Evolutionary conservation across 2,329 filamentous ascomycete species (phyloP).

Genomic region (Aspergillus floridensis): DNA sequence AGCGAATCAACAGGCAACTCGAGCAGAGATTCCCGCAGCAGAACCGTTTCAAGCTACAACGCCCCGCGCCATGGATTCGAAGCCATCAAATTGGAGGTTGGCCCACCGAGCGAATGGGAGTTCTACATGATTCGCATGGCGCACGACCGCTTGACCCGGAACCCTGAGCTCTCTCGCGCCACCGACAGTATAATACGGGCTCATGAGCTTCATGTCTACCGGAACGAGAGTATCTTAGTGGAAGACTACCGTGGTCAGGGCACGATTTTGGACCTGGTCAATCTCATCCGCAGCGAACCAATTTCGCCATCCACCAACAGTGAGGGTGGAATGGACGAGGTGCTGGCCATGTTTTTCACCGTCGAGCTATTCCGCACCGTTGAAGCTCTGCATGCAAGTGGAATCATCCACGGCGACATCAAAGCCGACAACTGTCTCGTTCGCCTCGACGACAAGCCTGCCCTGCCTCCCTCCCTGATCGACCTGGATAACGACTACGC

Average conservation of each 20-base stretch:
- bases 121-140: conserved; percentile 91
- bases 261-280: conserved; percentile 91
- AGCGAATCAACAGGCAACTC: conserved; percentile 44
- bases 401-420: conserved; percentile 85
- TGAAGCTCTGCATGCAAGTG: conserved; percentile 76
- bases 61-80: conserved; percentile 61
- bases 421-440: conserved; percentile 95
- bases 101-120: conserved; percentile 85
- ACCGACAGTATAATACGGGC: conserved; percentile 75
- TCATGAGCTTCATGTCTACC: conserved; percentile 88
- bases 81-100: conserved; percentile 86
- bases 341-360: conserved; percentile 90
- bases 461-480: conserved; percentile 28
- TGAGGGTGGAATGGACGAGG: conserved; percentile 78
- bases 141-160: conserved; percentile 66
- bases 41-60: conserved; percentile 20
- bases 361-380: conserved; percentile 87
- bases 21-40: conserved; percentile 49
- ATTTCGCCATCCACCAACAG: conserved; percentile 47
- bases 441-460: conserved; percentile 63
- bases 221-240: conserved; percentile 84
- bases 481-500: conserved; percentile 25
- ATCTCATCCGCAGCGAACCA: conserved; percentile 70
- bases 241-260: conserved; percentile 86
- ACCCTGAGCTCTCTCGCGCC: conserved; percentile 61